Evolutionary conservation across 345 rosid species (phyloP).

Genomic region (Combretum micranthum): DNA sequence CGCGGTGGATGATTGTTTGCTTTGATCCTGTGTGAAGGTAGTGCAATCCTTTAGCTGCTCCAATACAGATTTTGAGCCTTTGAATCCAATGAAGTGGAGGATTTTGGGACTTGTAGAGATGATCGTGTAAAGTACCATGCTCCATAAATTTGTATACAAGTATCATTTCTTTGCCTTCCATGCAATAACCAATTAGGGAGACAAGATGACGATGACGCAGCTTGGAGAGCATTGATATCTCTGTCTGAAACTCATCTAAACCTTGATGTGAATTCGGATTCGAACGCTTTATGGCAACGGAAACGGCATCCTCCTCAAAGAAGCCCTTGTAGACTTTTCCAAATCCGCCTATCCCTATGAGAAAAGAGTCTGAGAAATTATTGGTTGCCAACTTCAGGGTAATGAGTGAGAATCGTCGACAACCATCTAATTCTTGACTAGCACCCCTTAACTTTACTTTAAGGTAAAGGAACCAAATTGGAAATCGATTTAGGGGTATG

Average conservation of each 20-base stretch:
- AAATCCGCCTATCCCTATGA: constrained; percentile 32
- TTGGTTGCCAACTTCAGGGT: constrained; percentile 24
- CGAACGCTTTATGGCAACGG: constrained; percentile 36
- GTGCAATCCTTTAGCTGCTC: constrained; percentile 32
- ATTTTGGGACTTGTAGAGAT: constrained; percentile 17
- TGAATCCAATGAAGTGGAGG: constrained; percentile 28
- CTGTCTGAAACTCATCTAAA: constrained; percentile 28
- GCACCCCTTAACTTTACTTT: too few species aligned
- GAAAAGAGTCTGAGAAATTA: constrained; percentile 15
- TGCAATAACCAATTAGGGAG: constrained; percentile 31
- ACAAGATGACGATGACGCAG: constrained; percentile 32
- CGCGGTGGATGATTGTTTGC: constrained; percentile 18
- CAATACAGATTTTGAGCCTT: constrained; percentile 33
- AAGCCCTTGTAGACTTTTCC: constrained; percentile 32
- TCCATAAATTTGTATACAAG: constrained; percentile 34
- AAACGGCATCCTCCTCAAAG: constrained; percentile 15
- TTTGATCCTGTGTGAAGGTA: constrained; percentile 22
- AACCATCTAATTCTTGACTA: neutral
- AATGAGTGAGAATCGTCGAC: constrained; percentile 25
- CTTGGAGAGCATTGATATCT: constrained; percentile 33
- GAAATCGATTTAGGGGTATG: neutral
- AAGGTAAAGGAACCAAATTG: neutral
- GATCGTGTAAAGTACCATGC: constrained; percentile 17
- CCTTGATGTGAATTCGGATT: constrained; percentile 32
- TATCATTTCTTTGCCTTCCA: constrained; percentile 34